These are phyloP conservation scores for Candolleomyces eurysporus DNA, from an alignment of 768 basidiomycete genomes.

Conservation along the genomic window DNA sequence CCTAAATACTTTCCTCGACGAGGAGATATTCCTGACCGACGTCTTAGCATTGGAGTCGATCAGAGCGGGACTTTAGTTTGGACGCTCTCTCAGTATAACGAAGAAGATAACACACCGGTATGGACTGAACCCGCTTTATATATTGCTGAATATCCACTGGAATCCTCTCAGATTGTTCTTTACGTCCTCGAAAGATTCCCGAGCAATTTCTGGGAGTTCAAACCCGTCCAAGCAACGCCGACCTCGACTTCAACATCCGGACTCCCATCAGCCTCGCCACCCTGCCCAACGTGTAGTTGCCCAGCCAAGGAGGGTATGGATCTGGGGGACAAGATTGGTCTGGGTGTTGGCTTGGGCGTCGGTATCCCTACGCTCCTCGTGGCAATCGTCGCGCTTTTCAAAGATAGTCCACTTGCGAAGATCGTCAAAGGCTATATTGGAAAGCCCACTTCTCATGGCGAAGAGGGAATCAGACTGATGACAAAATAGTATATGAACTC, in stretches of 20 bases:
- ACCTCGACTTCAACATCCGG: background rate
- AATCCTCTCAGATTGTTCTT: background rate
- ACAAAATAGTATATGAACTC: background rate
- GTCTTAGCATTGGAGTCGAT: background rate
- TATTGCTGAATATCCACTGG: background rate
- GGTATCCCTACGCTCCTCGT: background rate
- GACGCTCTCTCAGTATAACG: background rate
- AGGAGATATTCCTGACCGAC: background rate
- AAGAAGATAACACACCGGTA: background rate
- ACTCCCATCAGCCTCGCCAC: background rate
- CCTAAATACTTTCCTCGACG: background rate
- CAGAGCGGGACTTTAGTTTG: background rate
- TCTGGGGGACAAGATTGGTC: conserved; percentile 1
- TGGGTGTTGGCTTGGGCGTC: background rate
- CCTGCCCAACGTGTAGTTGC: background rate
- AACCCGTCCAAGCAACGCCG: background rate
- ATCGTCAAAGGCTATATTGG: background rate
- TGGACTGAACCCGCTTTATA: too few species aligned
- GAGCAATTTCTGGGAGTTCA: too few species aligned
- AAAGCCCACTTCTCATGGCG: background rate
- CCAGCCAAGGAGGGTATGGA: background rate
- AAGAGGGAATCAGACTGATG: background rate
- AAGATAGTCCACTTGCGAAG: background rate
- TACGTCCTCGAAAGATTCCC: background rate
- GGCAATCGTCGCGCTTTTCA: background rate